These are phyloP conservation scores for Botrytis fabae DNA, from an alignment of 2,329 filamentous ascomycete genomes.

Conservation along the genomic window DNA sequence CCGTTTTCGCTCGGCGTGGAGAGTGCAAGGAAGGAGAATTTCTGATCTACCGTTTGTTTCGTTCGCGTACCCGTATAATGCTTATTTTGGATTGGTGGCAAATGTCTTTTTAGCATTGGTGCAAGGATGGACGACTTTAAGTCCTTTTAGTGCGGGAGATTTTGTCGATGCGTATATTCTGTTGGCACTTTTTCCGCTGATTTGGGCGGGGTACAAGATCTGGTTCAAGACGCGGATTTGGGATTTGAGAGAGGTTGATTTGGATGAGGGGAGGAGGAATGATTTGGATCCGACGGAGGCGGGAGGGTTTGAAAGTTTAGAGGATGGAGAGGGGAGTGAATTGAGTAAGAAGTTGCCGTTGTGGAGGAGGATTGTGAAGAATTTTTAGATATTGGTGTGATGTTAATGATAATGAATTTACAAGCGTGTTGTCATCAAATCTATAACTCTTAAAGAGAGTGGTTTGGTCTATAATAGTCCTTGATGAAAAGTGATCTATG, in stretches of 20 bases:
- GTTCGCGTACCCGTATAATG: constrained; percentile 56
- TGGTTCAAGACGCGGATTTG: constrained; percentile 54
- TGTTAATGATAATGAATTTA: too few species aligned
- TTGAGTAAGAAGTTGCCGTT: neutral
- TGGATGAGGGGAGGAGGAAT: constrained; percentile 54
- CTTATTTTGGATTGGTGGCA: constrained; percentile 58
- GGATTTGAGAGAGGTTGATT: constrained; percentile 54
- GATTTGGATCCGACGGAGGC: constrained; percentile 9
- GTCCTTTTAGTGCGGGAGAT: constrained; percentile 57
- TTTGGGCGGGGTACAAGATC: constrained; percentile 57
- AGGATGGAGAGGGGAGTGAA: neutral
- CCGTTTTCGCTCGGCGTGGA: constrained; percentile 67
- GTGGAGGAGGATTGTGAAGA: constrained; percentile 22
- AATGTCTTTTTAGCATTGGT: constrained; percentile 61
- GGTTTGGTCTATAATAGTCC: neutral
- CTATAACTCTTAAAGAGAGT: neutral
- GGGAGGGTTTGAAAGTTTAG: neutral
- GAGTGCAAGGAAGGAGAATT: constrained; percentile 54
- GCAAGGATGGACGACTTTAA: constrained; percentile 61
- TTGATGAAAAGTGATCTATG: neutral
- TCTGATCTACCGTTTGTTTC: constrained; percentile 58
- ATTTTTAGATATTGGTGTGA: neutral
- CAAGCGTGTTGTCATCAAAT: neutral
- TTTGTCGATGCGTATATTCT: constrained; percentile 66
- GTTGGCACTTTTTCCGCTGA: constrained; percentile 58